Base-by-base conservation (phyloP, 1,284 basidiomycete genomes). In the Ustilago trichophora region DNA sequence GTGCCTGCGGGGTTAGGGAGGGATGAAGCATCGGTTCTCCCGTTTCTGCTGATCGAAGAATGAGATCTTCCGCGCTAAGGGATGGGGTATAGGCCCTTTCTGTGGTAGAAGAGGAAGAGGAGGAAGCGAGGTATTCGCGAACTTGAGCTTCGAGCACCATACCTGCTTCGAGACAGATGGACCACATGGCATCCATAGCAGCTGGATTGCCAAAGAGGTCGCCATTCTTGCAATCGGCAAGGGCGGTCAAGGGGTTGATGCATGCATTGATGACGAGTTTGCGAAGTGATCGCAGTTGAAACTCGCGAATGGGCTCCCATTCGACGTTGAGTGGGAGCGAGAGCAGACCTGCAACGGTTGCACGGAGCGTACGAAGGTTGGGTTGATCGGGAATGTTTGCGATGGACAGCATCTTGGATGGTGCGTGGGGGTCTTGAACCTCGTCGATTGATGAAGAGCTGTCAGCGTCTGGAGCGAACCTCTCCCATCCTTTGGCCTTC, bases 231-330 rank as follows among this genome's bases (percentile, higher is more conserved):
- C 92, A 90, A 38, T 88, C 87, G 58, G 92, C 84, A 15, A 97
- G 82, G 0, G 92, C 91, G 0, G 93, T 92, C 64, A 98, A 85
- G 0, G 94, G 89, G 78, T 97, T 95, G 82, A 98, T 87, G 75
- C 89, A 86, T 12, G 89, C 85, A 80, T 96, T 94, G 67, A 92
- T 87, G 27, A 90, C 91, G 47, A 97, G 84, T 82, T 95, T 96
- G 65, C 88, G 87, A 26, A 91, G 87, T 82, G 93, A 87, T 6
- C 86, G 84, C 26, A 88, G 83, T 66, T 93, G 89, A 18, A 95
- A 82, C 15, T 88, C 85, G 2, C 87, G 84, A 68, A 91, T 87
- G 0, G 90, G 87, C 24, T 86, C 84, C 88, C 93, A 92, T 19
- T 78, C 70, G 26, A 78, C 76, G 22, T 75, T 66, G 24, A 81